Evolutionary conservation across 2,329 filamentous ascomycete genomes (phyloP).

Genomic region (Penicillium paneum): DNA sequence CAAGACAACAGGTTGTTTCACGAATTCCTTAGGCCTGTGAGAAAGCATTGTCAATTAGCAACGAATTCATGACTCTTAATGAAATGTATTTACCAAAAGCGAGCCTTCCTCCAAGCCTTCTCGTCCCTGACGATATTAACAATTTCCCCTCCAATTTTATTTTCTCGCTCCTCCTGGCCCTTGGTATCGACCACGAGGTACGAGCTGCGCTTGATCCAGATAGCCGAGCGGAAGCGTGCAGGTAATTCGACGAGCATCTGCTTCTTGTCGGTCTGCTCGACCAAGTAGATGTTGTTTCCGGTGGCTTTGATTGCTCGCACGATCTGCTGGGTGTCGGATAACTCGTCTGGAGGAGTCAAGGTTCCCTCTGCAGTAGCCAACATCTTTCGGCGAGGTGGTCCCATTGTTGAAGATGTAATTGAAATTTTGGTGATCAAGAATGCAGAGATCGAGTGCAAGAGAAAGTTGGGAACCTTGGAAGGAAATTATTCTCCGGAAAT

Average conservation of each 20-base stretch:
- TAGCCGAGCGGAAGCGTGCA: constrained; percentile 80
- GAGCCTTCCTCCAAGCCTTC: constrained; percentile 83
- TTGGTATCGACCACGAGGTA: constrained; percentile 79
- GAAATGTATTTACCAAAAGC: constrained; percentile 68
- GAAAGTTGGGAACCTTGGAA: not conserved
- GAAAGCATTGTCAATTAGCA: constrained; percentile 13
- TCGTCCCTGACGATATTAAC: constrained; percentile 90
- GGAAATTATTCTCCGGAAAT: constrained; percentile 1
- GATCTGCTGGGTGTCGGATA: constrained; percentile 58
- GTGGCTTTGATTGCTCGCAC: constrained; percentile 77
- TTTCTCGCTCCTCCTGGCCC: constrained; percentile 62
- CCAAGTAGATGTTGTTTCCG: constrained; percentile 85
- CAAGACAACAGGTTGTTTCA: constrained; percentile 59
- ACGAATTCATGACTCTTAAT: not conserved
- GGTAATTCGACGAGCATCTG: constrained; percentile 75
- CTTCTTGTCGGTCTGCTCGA: constrained; percentile 66
- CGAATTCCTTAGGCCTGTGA: constrained; percentile 73
- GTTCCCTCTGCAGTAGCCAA: constrained; percentile 74
- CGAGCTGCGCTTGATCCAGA: constrained; percentile 87
- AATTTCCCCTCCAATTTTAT: constrained; percentile 83
- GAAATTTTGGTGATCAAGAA: not conserved
- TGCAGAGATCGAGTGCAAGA: not conserved
- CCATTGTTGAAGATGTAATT: constrained; percentile 50
- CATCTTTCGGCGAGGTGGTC: constrained; percentile 70
- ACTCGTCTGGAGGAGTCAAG: constrained; percentile 56